Conservation (phyloP, 768 basidiomycete species). For the Lyophyllum semitale region DNA sequence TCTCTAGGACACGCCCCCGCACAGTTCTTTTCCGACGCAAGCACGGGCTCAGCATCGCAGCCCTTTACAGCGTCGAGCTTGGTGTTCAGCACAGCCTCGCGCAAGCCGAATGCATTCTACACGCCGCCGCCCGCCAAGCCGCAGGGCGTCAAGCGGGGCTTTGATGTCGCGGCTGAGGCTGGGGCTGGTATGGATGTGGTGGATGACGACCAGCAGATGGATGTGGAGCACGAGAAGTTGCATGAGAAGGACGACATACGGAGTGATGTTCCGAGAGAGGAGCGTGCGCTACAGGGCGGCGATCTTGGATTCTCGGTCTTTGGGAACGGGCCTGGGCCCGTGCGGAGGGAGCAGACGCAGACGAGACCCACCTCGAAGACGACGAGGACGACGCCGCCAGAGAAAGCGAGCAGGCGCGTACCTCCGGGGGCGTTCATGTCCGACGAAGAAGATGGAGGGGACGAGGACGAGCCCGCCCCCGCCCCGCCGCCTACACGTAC, state of each 20-base stretch:
- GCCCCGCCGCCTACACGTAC: neutral
- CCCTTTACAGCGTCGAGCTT: neutral
- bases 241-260: constrained; percentile 7
- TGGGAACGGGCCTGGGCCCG: constrained; percentile 18
- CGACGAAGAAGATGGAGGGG: constrained; percentile 40
- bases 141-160: constrained; percentile 31
- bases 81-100: constrained; percentile 51
- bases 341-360: constrained; percentile 3
- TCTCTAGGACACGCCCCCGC: neutral
- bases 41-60: constrained; percentile 4
- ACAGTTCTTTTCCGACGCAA: neutral
- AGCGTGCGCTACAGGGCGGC: constrained; percentile 10
- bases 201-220: constrained; percentile 12
- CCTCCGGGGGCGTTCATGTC: constrained; percentile 49
- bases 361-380: constrained; percentile 12
- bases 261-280: constrained; percentile 1
- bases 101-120: constrained; percentile 68
- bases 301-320: constrained; percentile 24
- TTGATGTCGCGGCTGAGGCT: constrained; percentile 19
- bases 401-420: constrained; percentile 26
- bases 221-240: constrained; percentile 12
- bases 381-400: constrained; percentile 7
- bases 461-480: constrained; percentile 16
- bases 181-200: neutral
- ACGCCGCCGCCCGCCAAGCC: constrained; percentile 42